Percentiles rank a stretch among this genome's conserved stretches.
Evolutionary conservation across 768 basidiomycete genomes (phyloP).

Genomic region (Rhizopogon roseolus): DNA sequence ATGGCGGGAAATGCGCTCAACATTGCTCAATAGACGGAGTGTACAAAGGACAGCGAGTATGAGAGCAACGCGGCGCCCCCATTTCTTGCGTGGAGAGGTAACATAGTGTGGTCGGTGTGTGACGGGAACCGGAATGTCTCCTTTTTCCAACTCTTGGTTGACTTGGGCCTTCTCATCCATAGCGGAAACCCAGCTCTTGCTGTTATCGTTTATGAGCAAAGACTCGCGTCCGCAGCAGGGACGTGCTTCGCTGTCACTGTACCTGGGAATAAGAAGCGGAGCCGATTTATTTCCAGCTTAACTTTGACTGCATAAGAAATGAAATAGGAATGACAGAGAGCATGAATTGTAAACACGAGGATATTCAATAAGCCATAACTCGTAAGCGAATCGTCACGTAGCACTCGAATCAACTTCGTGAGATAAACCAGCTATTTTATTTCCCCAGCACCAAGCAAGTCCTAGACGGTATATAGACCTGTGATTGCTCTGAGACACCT

Average conservation of each 20-base stretch:
- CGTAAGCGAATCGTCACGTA: background rate
- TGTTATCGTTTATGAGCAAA: background rate
- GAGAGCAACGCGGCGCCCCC: constrained; percentile 6
- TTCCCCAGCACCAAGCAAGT: constrained; percentile 27
- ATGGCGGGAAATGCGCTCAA: background rate
- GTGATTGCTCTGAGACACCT: constrained; percentile 1
- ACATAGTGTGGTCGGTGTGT: constrained; percentile 1
- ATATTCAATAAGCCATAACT: background rate
- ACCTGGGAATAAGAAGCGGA: background rate
- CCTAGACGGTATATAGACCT: constrained; percentile 28
- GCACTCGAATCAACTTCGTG: background rate
- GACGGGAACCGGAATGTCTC: constrained; percentile 15
- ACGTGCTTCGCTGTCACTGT: too few species aligned
- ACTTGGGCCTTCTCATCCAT: constrained; percentile 16
- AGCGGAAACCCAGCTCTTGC: background rate
- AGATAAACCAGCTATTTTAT: background rate
- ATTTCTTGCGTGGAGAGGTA: constrained; percentile 7
- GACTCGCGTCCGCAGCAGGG: background rate
- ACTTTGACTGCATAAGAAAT: too few species aligned
- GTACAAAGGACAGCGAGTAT: constrained; percentile 2
- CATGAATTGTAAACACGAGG: background rate
- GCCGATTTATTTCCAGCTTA: background rate
- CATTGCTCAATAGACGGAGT: constrained; percentile 8
- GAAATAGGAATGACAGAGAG: background rate
- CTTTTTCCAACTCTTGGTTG: constrained; percentile 2